Conservation (phyloP, 768 basidiomycete genomes). For the Tephrocybe sp. region DNA sequence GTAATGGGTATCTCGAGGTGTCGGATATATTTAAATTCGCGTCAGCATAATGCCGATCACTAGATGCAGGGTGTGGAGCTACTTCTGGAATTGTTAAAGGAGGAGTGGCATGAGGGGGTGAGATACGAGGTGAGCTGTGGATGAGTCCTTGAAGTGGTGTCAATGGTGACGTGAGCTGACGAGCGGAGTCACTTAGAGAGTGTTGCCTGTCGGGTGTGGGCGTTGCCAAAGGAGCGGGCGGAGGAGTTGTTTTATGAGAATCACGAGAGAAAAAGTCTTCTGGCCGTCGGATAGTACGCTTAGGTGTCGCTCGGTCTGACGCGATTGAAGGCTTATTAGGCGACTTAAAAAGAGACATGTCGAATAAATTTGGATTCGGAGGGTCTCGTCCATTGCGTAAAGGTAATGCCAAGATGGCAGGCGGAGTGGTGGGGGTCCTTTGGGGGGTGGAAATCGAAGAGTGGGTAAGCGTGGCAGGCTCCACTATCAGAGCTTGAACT, state of each 20-base stretch:
- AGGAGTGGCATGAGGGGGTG: not conserved
- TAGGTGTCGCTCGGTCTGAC: not conserved
- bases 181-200: not conserved
- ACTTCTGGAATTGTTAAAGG: too few species aligned
- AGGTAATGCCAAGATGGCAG: too few species aligned
- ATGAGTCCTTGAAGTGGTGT: not conserved
- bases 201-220: not conserved
- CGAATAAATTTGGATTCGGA: too few species aligned
- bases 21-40: conserved; percentile 7
- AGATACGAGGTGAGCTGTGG: not conserved
- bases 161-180: not conserved
- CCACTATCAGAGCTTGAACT: too few species aligned
- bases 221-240: not conserved
- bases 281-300: not conserved
- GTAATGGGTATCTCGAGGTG: conserved; percentile 50
- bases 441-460: too few species aligned
- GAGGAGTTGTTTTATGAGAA: not conserved
- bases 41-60: not conserved
- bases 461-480: too few species aligned
- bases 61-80: not conserved
- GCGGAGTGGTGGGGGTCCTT: too few species aligned
- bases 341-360: not conserved
- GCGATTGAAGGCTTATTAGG: not conserved
- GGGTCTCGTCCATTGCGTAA: too few species aligned
- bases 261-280: not conserved